phyloP scores from a whole-genome alignment of 768 basidiomycete species.

The Rhodosporidiobolus odoratus region DNA sequence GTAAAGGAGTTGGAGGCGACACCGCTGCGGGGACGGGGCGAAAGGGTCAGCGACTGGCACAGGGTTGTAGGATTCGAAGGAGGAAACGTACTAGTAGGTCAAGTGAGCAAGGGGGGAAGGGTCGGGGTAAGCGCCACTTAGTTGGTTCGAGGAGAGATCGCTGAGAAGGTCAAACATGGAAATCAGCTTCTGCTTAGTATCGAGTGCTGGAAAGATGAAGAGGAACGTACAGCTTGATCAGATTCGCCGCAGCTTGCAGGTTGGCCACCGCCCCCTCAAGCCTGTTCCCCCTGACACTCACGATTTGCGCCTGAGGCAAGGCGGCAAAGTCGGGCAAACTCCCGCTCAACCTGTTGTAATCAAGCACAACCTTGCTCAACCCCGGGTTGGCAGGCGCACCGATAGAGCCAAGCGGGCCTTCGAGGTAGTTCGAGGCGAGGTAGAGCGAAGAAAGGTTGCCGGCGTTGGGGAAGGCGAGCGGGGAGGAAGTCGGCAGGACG shows the following conservation, averaged over 20 bases:
- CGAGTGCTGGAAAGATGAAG: not conserved
- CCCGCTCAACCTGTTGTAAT: constrained; percentile 29
- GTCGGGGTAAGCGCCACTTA: constrained; percentile 19
- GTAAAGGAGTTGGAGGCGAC: constrained; percentile 12
- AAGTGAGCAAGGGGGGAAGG: constrained; percentile 3
- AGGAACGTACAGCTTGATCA: constrained; percentile 30
- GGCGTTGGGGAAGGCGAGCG: constrained; percentile 26
- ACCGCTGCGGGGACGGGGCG: not conserved
- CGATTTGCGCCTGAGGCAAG: constrained; percentile 11
- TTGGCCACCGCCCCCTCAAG: constrained; percentile 17
- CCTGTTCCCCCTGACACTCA: constrained; percentile 24
- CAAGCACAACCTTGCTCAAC: constrained; percentile 24
- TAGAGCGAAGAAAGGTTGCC: constrained; percentile 22
- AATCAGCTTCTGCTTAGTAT: not conserved
- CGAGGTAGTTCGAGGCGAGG: constrained; percentile 28
- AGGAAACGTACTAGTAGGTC: not conserved
- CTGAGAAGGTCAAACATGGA: not conserved
- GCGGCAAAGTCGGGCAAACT: constrained; percentile 14
- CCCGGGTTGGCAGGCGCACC: constrained; percentile 1
- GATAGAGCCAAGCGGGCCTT: constrained; percentile 13
- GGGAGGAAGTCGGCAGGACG: not conserved
- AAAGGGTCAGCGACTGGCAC: not conserved
- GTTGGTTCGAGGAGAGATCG: constrained; percentile 7
- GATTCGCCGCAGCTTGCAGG: constrained; percentile 5
- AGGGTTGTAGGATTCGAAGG: not conserved